Percentiles rank a stretch among this genome's conserved stretches.
phyloP scores from a whole-genome alignment of 305 asterid species.

The Fraxinus greggii region DNA sequence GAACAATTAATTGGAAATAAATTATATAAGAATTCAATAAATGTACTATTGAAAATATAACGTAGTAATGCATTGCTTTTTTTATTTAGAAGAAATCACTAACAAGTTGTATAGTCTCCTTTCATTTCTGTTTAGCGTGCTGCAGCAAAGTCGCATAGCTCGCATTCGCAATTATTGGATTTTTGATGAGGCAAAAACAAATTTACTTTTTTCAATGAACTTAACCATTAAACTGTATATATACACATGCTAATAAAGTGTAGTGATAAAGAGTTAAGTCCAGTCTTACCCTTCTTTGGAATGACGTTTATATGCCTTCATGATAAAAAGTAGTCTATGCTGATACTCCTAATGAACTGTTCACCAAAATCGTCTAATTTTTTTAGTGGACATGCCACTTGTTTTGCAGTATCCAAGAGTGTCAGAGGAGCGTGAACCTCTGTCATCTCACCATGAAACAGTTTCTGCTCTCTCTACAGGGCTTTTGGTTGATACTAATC shows the following conservation, averaged over 20 bases:
- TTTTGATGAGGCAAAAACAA: not conserved
- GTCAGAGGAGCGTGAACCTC: conserved; percentile 60
- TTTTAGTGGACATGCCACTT: conserved; percentile 16
- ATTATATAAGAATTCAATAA: not conserved
- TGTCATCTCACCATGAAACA: conserved; percentile 50
- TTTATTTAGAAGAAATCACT: not conserved
- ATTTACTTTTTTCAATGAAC: not conserved
- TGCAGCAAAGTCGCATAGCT: not conserved
- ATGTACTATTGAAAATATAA: not conserved
- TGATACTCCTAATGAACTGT: not conserved
- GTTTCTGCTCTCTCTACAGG: conserved; percentile 55
- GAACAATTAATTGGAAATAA: not conserved
- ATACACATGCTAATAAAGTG: not conserved
- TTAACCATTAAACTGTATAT: not conserved
- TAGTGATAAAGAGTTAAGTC: not conserved
- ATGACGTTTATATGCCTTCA: not conserved
- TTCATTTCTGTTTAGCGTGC: not conserved
- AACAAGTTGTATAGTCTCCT: not conserved
- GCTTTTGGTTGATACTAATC: conserved; percentile 82
- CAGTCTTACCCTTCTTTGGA: not conserved
- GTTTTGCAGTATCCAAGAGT: conserved; percentile 59
- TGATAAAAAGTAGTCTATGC: not conserved
- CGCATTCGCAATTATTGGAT: not conserved
- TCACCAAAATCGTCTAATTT: not conserved
- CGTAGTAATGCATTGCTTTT: not conserved